Evolutionary conservation across 352 stramenopile genomes (phyloP).

Genomic region (Pythium insidiosum): DNA sequence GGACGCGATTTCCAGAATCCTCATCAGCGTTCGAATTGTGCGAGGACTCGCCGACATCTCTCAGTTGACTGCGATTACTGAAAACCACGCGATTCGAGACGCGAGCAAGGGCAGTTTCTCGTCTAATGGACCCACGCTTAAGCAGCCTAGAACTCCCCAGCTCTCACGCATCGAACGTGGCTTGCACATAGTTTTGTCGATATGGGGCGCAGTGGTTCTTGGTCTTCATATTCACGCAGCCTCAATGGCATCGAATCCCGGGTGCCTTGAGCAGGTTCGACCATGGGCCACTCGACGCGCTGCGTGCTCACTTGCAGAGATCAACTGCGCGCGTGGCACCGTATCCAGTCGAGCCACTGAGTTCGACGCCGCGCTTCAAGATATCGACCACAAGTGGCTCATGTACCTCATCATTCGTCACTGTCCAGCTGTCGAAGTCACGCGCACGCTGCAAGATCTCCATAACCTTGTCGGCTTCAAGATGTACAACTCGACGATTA

Average conservation of each 20-base stretch:
- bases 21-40: neutral
- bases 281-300: neutral
- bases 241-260: neutral
- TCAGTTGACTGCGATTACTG: neutral
- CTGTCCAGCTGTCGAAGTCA: constrained; percentile 19
- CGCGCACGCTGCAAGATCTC: constrained; percentile 15
- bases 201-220: neutral
- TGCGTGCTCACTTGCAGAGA: constrained; percentile 2
- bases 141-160: no score
- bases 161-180: no score
- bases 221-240: neutral
- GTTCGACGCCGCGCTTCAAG: neutral
- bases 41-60: no score
- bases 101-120: no score
- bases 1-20: neutral
- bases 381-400: constrained; percentile 11
- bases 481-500: constrained; percentile 33
- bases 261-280: neutral
- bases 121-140: no score
- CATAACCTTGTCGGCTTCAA: constrained; percentile 20
- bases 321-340: neutral
- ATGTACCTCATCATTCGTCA: constrained; percentile 22
- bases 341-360: neutral
- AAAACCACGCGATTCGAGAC: neutral
- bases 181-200: neutral